phyloP scores from a whole-genome alignment of 768 basidiomycete species.

The Boletus subparvulus region DNA sequence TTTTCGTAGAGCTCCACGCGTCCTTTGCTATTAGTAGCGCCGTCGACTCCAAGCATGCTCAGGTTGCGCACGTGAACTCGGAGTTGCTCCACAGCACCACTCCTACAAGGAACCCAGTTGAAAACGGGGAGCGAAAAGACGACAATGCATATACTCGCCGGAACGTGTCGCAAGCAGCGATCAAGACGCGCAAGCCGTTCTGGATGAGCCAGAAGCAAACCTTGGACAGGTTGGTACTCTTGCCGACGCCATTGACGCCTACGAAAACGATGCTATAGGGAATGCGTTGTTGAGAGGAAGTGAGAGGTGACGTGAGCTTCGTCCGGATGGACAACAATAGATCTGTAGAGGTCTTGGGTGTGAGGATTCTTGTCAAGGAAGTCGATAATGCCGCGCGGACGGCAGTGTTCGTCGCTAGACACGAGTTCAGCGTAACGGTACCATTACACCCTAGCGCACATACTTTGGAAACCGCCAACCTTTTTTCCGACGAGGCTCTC shows the following conservation, averaged over 20 bases:
- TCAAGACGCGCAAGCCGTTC: constrained; percentile 88
- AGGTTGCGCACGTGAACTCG: constrained; percentile 95
- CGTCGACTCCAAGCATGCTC: constrained; percentile 75
- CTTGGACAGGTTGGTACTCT: constrained; percentile 96
- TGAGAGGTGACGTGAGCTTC: constrained; percentile 72
- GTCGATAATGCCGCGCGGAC: constrained; percentile 81
- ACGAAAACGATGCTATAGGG: constrained; percentile 96
- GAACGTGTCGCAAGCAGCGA: constrained; percentile 99
- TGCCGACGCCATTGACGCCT: constrained; percentile 98
- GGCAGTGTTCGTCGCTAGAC: constrained; percentile 76
- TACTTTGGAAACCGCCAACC: constrained; percentile 87
- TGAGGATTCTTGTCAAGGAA: constrained; percentile 89
- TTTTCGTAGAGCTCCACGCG: constrained; percentile 92
- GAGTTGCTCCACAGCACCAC: constrained; percentile 96
- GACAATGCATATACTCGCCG: constrained; percentile 44
- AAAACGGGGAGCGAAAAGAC: neutral
- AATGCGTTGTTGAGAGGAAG: constrained; percentile 72
- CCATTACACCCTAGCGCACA: constrained; percentile 20
- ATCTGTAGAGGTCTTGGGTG: constrained; percentile 97
- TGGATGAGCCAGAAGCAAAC: constrained; percentile 99
- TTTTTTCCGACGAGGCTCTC: constrained; percentile 87
- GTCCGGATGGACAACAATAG: constrained; percentile 88
- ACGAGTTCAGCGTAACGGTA: constrained; percentile 5
- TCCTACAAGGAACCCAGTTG: constrained; percentile 43
- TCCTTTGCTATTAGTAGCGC: constrained; percentile 64